phyloP scores from a whole-genome alignment of 139 green algal species.

The Volvox reticuliferus region DNA sequence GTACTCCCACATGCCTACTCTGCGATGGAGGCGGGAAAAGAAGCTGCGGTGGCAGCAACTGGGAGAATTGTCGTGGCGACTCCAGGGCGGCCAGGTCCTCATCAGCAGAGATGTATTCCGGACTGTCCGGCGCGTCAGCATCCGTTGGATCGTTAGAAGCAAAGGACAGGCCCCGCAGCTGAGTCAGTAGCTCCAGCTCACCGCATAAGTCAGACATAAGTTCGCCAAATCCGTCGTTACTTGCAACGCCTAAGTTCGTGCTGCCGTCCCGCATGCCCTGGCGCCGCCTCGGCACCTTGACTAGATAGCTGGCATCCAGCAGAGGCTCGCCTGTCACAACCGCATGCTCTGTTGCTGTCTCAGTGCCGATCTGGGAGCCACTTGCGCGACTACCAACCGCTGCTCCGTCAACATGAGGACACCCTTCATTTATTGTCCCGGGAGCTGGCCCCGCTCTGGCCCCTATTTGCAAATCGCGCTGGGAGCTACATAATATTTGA shows the following conservation, averaged over 20 bases:
- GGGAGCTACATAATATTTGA: no score
- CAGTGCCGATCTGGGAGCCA: neutral
- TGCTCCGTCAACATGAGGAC: neutral
- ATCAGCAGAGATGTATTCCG: neutral
- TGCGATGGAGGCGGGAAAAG: neutral
- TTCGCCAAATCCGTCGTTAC: neutral
- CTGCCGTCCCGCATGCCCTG: neutral
- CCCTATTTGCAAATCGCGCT: neutral
- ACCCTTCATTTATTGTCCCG: no score
- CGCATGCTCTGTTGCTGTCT: neutral
- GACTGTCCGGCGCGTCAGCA: neutral
- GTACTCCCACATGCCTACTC: neutral
- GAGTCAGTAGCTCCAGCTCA: neutral
- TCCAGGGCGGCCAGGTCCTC: neutral
- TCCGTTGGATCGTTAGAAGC: neutral
- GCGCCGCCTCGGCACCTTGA: neutral
- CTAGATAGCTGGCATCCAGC: neutral
- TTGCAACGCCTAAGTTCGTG: neutral
- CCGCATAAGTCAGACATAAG: constrained; percentile 33
- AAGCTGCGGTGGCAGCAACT: neutral
- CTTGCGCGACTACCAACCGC: neutral
- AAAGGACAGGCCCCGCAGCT: constrained; percentile 15
- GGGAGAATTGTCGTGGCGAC: neutral
- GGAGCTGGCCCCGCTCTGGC: neutral
- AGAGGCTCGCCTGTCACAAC: no score